Base-by-base conservation (phyloP, 176 grass and related monocot species). In the Coix lacrymajobi region DNA sequence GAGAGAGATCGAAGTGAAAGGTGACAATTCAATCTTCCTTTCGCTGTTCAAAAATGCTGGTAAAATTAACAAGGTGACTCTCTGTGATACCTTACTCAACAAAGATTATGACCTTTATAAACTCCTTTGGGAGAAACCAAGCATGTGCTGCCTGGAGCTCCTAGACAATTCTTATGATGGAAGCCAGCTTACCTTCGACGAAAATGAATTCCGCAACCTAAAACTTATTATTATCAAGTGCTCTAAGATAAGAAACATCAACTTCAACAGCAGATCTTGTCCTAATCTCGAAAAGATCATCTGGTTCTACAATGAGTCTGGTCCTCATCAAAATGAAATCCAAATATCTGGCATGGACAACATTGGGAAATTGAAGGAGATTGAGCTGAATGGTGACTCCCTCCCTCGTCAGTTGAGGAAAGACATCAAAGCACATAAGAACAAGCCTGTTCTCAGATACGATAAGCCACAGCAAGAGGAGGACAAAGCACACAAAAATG, bases 221-320 rank as follows among this genome's bases (percentile, higher is more conserved):
- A 76, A 58, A 6, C 5, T 16, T 58, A 31, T 76, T 38, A 76
- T 57, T 57, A 22, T 76, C 12, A 13, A 76, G 2, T 3, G 73
- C 19, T 58, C 4, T 4, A 1, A 0, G 26, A 61, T 78, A 62
- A 68, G 11, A 8, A 44, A 40, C 2, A 77, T 84, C 8, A 1
- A 1, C 11, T 77, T 84, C 46, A 11, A 0, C 6, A 2, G 0
- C 0, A 24, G 17, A 0, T 66, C 33, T 41, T 19, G 26, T 76
- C 72, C 72, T 68, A 56, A 24, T 10, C 81, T 76, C 0, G 10
- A 76, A 45, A 84, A 84, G 36, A 77, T 84, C 1, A 12, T 44
- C 19, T 77, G 44, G 48, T 69, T 25, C 5, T 9, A 2, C 37
- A 20, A 4, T 37, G 58, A 10, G 0, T 19, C 3, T 4, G 38